Base-by-base conservation (phyloP, 352 stramenopile species). In the Discostella stelligera region DNA sequence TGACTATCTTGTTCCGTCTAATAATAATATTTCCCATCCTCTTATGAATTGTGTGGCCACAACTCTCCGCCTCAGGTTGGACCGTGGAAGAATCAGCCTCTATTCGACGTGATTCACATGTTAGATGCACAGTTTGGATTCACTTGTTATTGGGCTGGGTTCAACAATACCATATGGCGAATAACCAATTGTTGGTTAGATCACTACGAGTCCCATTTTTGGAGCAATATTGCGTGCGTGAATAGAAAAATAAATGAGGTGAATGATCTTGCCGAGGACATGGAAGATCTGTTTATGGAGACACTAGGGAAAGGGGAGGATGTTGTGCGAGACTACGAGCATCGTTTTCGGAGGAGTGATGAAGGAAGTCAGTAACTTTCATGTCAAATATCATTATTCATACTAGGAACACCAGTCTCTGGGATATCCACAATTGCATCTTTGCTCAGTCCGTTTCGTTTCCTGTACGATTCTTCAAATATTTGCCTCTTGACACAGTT, bases 131-230 rank as follows among this genome's bases (percentile, higher is more conserved):
- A 62, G 10, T 52, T 21, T 53, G 68, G 66, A 10, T 85, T 88
- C 46, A 69, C 72, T 8, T 88, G 82, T 30, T 90, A 90, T 71
- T 90, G 80, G 80, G 55, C 84, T n/a, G 84, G 84, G 25, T 49
- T 25, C 3, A 18, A 80, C 21, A 52, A 62, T 11, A 64, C 79
- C 21, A 62, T 87, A 18, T 88, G 84, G 84, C 59, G 84, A 8
- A 84, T 90, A 58, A 88, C 84, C 9, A 41, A 70, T 25, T 90
- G 81, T 59, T 87, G 60, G 65, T 55, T 80, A 37, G 27, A 67
- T 2, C 63, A 87, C 56, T 87, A 86, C 68, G 74, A 79, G 37
- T 39, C 77, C 13, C 54, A 79, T 2, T 56, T 56, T 23, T 90
- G 81, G 80, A 72, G 60, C 7, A 88, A 88, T 65, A 62, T 88